phyloP scores from a whole-genome alignment of 768 basidiomycete genomes.

The Brasilioporus rufonigricans region DNA sequence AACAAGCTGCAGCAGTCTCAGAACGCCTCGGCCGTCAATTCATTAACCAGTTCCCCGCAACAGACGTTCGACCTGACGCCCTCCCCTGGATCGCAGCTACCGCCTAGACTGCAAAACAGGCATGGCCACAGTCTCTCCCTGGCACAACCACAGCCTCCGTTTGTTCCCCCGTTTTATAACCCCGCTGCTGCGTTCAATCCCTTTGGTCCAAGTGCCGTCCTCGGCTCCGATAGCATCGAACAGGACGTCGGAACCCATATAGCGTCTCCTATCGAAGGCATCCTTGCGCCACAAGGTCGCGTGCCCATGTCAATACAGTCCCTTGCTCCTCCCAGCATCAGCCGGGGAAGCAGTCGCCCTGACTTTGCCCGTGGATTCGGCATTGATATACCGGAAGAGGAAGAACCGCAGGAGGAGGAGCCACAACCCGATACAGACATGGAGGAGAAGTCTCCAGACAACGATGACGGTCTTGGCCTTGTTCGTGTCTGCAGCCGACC shows the following conservation, averaged over 20 bases:
- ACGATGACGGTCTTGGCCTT: slow-evolving; percentile 27
- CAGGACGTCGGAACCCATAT: slow-evolving; percentile 25
- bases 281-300: slow-evolving; percentile 56
- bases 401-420: slow-evolving; percentile 55
- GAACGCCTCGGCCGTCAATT: slow-evolving; percentile 46
- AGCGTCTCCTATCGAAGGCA: slow-evolving; percentile 29
- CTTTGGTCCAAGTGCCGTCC: slow-evolving; percentile 56
- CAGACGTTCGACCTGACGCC: slow-evolving; percentile 52
- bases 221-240: slow-evolving; percentile 49
- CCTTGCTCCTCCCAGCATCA: slow-evolving; percentile 44
- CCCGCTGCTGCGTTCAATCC: slow-evolving; percentile 54
- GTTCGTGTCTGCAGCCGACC: slow-evolving; percentile 24
- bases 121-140: slow-evolving; percentile 79
- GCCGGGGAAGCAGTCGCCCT: slow-evolving; percentile 51
- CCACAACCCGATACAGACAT: slow-evolving; percentile 27
- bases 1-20: slow-evolving; percentile 82
- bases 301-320: slow-evolving; percentile 45
- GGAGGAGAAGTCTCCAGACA: slow-evolving; percentile 40
- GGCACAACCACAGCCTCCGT: slow-evolving; percentile 49
- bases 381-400: slow-evolving; percentile 74
- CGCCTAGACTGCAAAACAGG: slow-evolving; percentile 45
- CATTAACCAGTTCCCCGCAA: slow-evolving; percentile 65
- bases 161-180: slow-evolving; percentile 33
- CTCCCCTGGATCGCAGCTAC: slow-evolving; percentile 43
- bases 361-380: slow-evolving; percentile 83